These are phyloP conservation scores for Penicillium oxalicum DNA, from an alignment of 2,329 filamentous ascomycete species.

Conservation along the genomic window DNA sequence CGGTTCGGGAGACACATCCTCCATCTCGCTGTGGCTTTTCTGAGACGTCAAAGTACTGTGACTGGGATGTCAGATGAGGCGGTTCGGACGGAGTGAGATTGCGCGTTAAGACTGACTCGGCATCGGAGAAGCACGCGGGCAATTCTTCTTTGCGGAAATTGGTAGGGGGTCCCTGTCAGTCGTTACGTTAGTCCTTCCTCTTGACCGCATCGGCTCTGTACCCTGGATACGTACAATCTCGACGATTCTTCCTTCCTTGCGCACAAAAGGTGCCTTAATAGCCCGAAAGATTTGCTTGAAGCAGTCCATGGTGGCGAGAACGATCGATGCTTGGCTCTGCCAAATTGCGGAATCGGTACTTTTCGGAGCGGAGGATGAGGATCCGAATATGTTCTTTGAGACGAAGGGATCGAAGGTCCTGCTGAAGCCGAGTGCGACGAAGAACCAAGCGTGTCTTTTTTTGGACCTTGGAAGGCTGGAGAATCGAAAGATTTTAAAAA, in stretches of 20 bases:
- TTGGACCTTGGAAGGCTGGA: background rate
- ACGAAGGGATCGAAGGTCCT: background rate
- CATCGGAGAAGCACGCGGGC: slow-evolving; percentile 35
- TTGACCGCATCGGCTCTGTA: background rate
- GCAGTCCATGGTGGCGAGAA: slow-evolving; percentile 28
- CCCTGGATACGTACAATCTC: slow-evolving; percentile 29
- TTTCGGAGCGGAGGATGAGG: too few relatives aligned
- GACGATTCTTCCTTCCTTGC: slow-evolving; percentile 24
- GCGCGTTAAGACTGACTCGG: slow-evolving; percentile 30
- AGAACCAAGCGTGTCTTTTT: too few relatives aligned
- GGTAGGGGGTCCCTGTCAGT: slow-evolving; percentile 36
- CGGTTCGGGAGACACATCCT: slow-evolving; percentile 20
- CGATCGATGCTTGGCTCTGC: background rate
- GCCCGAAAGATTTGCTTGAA: slow-evolving; percentile 32
- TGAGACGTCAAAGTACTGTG: slow-evolving; percentile 31
- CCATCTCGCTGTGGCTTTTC: slow-evolving; percentile 30
- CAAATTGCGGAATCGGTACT: too few relatives aligned
- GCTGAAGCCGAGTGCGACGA: too few relatives aligned
- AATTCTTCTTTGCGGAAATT: slow-evolving; percentile 41
- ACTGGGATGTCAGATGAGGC: slow-evolving; percentile 23
- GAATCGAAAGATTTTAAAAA: background rate
- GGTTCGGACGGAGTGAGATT: slow-evolving; percentile 12
- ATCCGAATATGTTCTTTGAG: too few relatives aligned
- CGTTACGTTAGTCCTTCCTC: slow-evolving; percentile 6
- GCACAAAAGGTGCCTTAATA: slow-evolving; percentile 30